phyloP scores from a whole-genome alignment of 352 stramenopile genomes.

The Phytopythium delawarense region DNA sequence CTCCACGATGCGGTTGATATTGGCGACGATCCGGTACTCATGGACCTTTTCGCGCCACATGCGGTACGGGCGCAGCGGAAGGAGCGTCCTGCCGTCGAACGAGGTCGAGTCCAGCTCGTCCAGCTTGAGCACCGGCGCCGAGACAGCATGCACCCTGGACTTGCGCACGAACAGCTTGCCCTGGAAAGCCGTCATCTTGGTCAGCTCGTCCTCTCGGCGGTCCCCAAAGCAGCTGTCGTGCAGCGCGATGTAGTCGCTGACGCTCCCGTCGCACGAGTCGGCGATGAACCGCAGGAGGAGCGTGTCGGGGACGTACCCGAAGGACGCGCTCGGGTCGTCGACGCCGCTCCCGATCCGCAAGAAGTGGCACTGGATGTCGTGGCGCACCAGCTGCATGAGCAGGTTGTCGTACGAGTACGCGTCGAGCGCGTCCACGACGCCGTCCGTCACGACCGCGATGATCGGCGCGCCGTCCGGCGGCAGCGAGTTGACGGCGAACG shows the following conservation, averaged over 20 bases:
- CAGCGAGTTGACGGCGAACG: constrained; percentile 85
- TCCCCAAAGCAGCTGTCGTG: constrained; percentile 47
- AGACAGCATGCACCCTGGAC: constrained; percentile 68
- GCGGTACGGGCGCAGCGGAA: constrained; percentile 71
- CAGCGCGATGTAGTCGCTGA: constrained; percentile 63
- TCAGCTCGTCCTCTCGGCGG: constrained; percentile 21
- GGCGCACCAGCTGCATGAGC: constrained; percentile 85
- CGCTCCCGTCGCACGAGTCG: constrained; percentile 54
- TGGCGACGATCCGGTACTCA: constrained; percentile 82
- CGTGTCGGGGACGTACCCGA: constrained; percentile 83
- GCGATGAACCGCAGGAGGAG: constrained; percentile 77
- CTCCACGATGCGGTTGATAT: constrained; percentile 79
- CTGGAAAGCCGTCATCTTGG: constrained; percentile 63
- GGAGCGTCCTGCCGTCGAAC: constrained; percentile 56
- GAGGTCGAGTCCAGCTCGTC: constrained; percentile 66
- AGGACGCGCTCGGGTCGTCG: constrained; percentile 62
- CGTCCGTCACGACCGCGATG: constrained; percentile 82
- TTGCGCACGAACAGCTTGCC: constrained; percentile 53
- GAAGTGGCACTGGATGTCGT: constrained; percentile 86
- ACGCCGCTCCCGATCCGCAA: constrained; percentile 54
- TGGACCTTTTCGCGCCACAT: constrained; percentile 88
- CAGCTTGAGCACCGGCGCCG: constrained; percentile 58
- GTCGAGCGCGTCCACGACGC: constrained; percentile 76
- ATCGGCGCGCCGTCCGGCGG: constrained; percentile 68
- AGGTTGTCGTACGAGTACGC: constrained; percentile 82